Base-by-base conservation (phyloP, 2,329 filamentous ascomycete species). In the Sclerotiophoma versabilis region DNA sequence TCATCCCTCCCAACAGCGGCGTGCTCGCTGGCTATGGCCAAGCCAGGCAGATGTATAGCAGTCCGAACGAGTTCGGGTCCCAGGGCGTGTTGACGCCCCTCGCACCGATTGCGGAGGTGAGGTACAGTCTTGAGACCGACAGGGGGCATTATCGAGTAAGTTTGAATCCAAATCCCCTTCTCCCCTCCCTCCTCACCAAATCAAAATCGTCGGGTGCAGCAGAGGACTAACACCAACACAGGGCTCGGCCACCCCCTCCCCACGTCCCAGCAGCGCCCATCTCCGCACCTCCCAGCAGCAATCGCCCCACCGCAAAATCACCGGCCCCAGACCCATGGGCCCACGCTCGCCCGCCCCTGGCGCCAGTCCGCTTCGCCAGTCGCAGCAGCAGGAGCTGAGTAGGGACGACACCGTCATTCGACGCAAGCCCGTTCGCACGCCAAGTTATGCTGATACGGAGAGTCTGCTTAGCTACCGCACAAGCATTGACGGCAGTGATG, bases 1-100 rank as follows among this genome's bases (percentile, higher is more conserved):
- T 88, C 38, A 75, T 88, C 19, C 85, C 85, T 12, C 79, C 80
- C 38, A 76, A 78, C 29, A 74, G 71, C 74, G 22, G 81, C 78
- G 66, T 71, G 2, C 70, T 75, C 52, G 72, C 71, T 3, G 72
- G 72, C 30, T 72, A 73, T 39, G 72, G 72, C 33, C 71, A 74
- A 55, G 70, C 72, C 4, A 68, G 71, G 55, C 70, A 72, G 54
- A 76, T 74, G 74, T 75, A 73, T 56, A 74, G 66, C 63, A 68
- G 64, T 29, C 68, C 69, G 4, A 74, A 71, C 41, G 69, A 74
- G 51, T 71, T 73, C 51, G 71, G 74, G 10, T 69, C 64, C 34
- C 72, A 74, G 54, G 73, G 71, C 41, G 70, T 64, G 12, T 43
- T 76, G 63, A 75, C 74, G 15, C 75, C 74, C 1, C 67, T 82